These are phyloP conservation scores for Dipteronia sinensis DNA, from an alignment of 345 rosid species.

Conservation along the genomic window DNA sequence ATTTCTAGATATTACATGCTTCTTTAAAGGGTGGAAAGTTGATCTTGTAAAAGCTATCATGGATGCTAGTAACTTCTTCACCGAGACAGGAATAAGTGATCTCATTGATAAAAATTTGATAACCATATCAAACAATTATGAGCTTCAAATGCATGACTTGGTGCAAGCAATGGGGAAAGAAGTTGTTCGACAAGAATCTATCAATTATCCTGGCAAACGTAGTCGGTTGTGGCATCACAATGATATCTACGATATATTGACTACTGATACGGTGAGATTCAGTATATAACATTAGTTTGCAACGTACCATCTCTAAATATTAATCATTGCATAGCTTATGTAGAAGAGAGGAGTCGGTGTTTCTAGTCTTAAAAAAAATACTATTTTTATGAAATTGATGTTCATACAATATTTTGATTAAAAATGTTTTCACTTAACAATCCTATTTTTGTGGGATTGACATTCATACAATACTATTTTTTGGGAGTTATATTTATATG, in stretches of 20 bases:
- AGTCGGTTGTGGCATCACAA: conserved; percentile 10
- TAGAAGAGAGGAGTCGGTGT: too few species aligned
- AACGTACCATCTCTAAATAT: too few species aligned
- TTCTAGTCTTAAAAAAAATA: too few species aligned
- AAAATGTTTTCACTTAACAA: too few species aligned
- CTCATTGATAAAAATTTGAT: conserved; percentile 19
- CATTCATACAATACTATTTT: too few species aligned
- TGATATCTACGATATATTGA: conserved; percentile 10
- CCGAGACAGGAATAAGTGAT: not conserved
- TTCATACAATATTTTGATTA: too few species aligned
- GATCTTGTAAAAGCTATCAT: not conserved
- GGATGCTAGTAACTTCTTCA: not conserved
- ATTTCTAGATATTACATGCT: conserved; percentile 24
- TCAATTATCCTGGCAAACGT: not conserved
- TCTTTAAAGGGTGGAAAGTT: conserved; percentile 14
- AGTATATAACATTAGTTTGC: not conserved
- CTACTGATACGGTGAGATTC: not conserved
- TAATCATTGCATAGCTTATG: too few species aligned
- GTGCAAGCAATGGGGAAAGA: conserved; percentile 11
- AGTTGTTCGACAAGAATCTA: conserved; percentile 13
- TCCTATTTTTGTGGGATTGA: too few species aligned
- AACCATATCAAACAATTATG: not conserved
- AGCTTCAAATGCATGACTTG: conserved; percentile 18
- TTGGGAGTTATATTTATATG: too few species aligned
- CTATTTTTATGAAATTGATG: too few species aligned